These are phyloP conservation scores for Leptodontidium sp. DNA, from an alignment of 2,329 filamentous ascomycete genomes.

Conservation along the genomic window DNA sequence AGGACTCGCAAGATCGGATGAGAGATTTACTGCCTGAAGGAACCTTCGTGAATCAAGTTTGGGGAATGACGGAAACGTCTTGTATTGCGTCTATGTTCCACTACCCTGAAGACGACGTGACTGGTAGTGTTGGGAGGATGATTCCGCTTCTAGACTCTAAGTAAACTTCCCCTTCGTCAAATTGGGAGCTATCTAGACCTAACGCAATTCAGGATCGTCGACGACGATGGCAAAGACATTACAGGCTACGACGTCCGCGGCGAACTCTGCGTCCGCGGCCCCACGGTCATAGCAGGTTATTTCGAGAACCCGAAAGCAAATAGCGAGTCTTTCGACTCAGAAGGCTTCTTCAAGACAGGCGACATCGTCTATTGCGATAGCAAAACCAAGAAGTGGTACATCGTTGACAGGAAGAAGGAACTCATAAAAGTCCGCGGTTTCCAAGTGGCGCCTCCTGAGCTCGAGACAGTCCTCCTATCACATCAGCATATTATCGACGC, in stretches of 20 bases:
- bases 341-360: constrained; percentile 76
- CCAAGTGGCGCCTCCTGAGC: constrained; percentile 54
- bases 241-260: constrained; percentile 44
- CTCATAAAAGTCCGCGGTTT: constrained; percentile 55
- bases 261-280: constrained; percentile 73
- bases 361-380: constrained; percentile 70
- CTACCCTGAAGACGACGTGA: constrained; percentile 59
- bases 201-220: constrained; percentile 35
- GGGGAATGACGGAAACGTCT: constrained; percentile 60
- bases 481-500: constrained; percentile 60
- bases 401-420: constrained; percentile 77
- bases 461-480: constrained; percentile 49
- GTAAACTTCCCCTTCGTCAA: constrained; percentile 25
- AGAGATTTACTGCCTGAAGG: constrained; percentile 50
- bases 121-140: constrained; percentile 56
- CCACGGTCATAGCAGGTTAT: constrained; percentile 79
- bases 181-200: neutral
- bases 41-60: constrained; percentile 54
- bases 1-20: constrained; percentile 51
- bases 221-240: constrained; percentile 41
- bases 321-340: constrained; percentile 58
- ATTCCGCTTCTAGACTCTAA: constrained; percentile 50
- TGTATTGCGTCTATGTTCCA: constrained; percentile 39
- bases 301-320: constrained; percentile 59
- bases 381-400: constrained; percentile 73